A percentile compares a stretch with the other conserved stretches of the same genome.
These are phyloP conservation scores for Xylaria sp. DNA, from an alignment of 495 filamentous ascomycete species.

Conservation along the genomic window DNA sequence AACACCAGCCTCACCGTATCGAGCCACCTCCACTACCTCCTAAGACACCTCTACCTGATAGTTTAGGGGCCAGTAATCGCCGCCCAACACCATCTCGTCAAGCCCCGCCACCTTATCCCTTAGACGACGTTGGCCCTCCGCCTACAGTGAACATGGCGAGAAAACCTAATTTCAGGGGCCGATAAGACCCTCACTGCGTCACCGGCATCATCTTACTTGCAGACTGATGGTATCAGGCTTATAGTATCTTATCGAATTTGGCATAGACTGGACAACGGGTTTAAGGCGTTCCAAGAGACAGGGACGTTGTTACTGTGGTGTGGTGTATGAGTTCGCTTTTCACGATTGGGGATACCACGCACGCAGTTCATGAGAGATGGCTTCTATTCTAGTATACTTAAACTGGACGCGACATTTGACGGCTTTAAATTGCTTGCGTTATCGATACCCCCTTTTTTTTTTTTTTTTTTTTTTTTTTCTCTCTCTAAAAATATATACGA, in stretches of 20 bases:
- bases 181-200: constrained; percentile 28
- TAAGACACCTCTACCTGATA: constrained; percentile 77
- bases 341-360: constrained; percentile 1
- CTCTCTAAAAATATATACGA: constrained; percentile 27
- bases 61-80: constrained; percentile 31
- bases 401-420: constrained; percentile 4
- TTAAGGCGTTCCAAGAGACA: constrained; percentile 16
- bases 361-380: constrained; percentile 14
- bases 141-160: constrained; percentile 82
- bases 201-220: background rate
- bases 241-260: background rate
- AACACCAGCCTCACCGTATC: constrained; percentile 55
- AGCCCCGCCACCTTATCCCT: constrained; percentile 73
- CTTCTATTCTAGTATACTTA: constrained; percentile 16
- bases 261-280: constrained; percentile 19
- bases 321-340: constrained; percentile 6
- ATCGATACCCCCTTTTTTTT: constrained; percentile 28
- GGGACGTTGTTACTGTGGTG: background rate
- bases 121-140: constrained; percentile 81
- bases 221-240: background rate
- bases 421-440: constrained; percentile 10
- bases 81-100: constrained; percentile 39
- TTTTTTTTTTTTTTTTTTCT: too few relatives aligned
- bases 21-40: constrained; percentile 82
- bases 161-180: constrained; percentile 78